Evolutionary conservation across 192 early-diverging fungal genomes (phyloP).

Genomic region (Dissophora ornata): DNA sequence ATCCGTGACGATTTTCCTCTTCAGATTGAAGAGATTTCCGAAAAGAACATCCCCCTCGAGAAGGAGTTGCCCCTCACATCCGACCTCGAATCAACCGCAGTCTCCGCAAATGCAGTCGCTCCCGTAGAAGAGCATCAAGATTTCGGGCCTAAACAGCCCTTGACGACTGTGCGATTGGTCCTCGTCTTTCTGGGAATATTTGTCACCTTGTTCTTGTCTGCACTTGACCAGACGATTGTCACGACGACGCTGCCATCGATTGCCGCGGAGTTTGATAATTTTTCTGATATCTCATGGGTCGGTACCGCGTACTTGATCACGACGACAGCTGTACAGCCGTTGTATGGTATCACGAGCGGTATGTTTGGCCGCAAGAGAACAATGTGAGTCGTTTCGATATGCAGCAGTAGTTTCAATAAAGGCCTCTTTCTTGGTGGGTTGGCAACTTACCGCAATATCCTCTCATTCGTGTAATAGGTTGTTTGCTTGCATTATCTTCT

Average conservation of each 20-base stretch:
- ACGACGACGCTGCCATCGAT: constrained; percentile 63
- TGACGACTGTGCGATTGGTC: not conserved
- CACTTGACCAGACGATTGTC: constrained; percentile 66
- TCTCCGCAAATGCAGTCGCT: not conserved
- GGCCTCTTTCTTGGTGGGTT: too few species aligned
- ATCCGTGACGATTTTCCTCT: too few species aligned
- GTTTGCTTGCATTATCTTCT: not conserved
- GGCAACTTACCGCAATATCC: too few species aligned
- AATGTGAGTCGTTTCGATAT: too few species aligned
- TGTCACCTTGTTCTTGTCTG: constrained; percentile 60
- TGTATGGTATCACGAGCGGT: constrained; percentile 86
- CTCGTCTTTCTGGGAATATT: constrained; percentile 3
- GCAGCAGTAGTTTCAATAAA: too few species aligned
- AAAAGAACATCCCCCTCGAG: too few species aligned
- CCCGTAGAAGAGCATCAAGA: not conserved
- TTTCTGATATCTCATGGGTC: constrained; percentile 82
- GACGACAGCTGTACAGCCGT: constrained; percentile 75
- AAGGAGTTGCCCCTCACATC: too few species aligned
- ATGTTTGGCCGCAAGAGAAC: constrained; percentile 64
- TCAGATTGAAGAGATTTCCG: too few species aligned
- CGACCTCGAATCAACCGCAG: too few species aligned
- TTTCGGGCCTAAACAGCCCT: constrained; percentile 10
- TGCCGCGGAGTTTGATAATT: constrained; percentile 57
- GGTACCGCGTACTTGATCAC: constrained; percentile 71
- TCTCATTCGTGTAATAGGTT: too few species aligned